Evolutionary conservation across 345 rosid genomes (phyloP).

Genomic region (Citropsis articulata): DNA sequence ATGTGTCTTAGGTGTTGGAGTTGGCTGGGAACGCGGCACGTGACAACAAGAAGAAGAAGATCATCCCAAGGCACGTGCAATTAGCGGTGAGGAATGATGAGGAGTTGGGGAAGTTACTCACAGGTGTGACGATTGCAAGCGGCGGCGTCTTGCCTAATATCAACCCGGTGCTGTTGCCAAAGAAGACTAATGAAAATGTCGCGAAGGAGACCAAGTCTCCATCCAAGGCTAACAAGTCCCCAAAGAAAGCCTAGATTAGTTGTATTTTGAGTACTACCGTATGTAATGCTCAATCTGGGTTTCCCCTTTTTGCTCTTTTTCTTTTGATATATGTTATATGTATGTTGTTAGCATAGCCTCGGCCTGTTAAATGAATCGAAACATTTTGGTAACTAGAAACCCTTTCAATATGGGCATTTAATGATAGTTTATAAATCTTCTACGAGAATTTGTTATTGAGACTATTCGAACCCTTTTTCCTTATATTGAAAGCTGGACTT

Average conservation of each 20-base stretch:
- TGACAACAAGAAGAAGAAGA: constrained; percentile 31
- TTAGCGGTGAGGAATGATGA: constrained; percentile 32
- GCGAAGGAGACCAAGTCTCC: constrained; percentile 30
- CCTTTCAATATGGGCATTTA: not conserved
- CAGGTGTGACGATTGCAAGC: constrained; percentile 28
- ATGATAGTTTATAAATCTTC: too few relatives aligned
- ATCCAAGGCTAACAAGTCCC: constrained; percentile 29
- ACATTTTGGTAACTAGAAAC: not conserved
- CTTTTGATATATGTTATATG: not conserved
- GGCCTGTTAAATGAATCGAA: not conserved
- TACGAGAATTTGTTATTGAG: too few relatives aligned
- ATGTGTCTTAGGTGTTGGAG: constrained; percentile 19
- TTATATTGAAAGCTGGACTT: too few relatives aligned
- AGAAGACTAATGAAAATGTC: constrained; percentile 19
- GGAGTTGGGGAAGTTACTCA: constrained; percentile 28
- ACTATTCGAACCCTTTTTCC: too few relatives aligned
- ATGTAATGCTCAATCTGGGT: not conserved
- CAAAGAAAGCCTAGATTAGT: constrained; percentile 27
- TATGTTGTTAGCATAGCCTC: too few relatives aligned
- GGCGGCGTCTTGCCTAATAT: constrained; percentile 29
- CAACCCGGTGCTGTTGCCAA: constrained; percentile 31
- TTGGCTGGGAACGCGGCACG: constrained; percentile 33
- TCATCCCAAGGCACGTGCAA: constrained; percentile 25
- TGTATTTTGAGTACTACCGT: not conserved
- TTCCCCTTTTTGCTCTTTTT: not conserved